A percentile compares a stretch with the other conserved stretches of the same genome.
Evolutionary conservation across 2,329 filamentous ascomycete genomes (phyloP).

Genomic region (Trichoderma sp.): DNA sequence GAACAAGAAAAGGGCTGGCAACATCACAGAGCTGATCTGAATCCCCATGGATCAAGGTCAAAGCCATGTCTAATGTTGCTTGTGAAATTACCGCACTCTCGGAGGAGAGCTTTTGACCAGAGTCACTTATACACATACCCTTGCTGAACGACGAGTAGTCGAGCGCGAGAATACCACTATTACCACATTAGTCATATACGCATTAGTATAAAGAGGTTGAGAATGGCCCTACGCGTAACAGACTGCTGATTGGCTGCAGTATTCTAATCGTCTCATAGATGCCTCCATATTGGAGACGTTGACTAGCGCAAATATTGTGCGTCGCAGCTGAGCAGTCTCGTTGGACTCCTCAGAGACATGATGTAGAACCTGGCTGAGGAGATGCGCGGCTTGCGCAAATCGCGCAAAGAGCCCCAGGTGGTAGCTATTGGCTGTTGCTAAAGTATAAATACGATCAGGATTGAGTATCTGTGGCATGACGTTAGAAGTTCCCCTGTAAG

Average conservation of each 20-base stretch:
- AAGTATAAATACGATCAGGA: not conserved
- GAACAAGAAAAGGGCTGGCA: not conserved
- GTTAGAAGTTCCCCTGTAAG: not conserved
- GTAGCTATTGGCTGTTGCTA: constrained; percentile 12
- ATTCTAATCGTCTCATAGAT: constrained; percentile 9
- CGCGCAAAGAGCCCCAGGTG: constrained; percentile 21
- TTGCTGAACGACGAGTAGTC: not conserved
- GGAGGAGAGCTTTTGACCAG: not conserved
- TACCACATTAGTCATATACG: not conserved
- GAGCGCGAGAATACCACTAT: constrained; percentile 16
- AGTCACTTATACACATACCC: not conserved
- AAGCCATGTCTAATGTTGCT: not conserved
- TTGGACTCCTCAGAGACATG: not conserved
- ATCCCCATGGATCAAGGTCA: not conserved
- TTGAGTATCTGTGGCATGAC: not conserved
- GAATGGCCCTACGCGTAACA: constrained; percentile 5
- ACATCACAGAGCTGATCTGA: not conserved
- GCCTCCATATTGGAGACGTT: constrained; percentile 11
- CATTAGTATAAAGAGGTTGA: too few species aligned
- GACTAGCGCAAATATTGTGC: constrained; percentile 21
- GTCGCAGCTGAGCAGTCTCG: constrained; percentile 16
- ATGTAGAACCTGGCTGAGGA: constrained; percentile 21
- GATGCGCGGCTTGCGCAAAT: constrained; percentile 19
- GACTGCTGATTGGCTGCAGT: constrained; percentile 18
- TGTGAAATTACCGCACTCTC: not conserved